These are phyloP conservation scores for Aspergillus novofumigatus DNA, from an alignment of 2,329 filamentous ascomycete species.

Conservation along the genomic window DNA sequence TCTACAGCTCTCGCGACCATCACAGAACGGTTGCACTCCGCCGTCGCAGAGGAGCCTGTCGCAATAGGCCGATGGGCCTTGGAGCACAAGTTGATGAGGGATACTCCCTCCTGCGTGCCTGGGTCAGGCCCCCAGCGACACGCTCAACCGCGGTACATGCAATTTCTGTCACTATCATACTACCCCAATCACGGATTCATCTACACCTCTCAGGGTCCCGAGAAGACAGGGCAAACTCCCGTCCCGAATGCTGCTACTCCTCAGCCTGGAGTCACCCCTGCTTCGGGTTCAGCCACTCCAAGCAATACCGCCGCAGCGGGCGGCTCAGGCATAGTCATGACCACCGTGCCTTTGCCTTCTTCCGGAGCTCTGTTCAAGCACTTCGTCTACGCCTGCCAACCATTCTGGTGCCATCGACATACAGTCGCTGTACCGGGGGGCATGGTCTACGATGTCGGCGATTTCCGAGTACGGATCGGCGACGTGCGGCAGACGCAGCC, in stretches of 20 bases:
- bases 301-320: constrained; percentile 1
- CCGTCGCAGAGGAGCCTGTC: constrained; percentile 32
- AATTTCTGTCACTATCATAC: constrained; percentile 41
- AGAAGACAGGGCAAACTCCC: constrained; percentile 8
- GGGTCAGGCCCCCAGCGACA: constrained; percentile 28
- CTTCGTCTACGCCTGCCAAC: constrained; percentile 38
- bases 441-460: constrained; percentile 39
- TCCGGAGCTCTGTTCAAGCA: constrained; percentile 37
- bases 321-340: constrained; percentile 33
- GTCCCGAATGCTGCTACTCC: constrained; percentile 4
- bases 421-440: constrained; percentile 34
- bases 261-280: not conserved
- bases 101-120: constrained; percentile 39
- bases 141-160: constrained; percentile 36
- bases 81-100: constrained; percentile 41
- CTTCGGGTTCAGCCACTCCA: constrained; percentile 1
- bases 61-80: constrained; percentile 38
- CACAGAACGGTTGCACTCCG: constrained; percentile 36
- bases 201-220: constrained; percentile 33
- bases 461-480: constrained; percentile 41
- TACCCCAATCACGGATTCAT: constrained; percentile 39
- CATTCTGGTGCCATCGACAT: constrained; percentile 41
- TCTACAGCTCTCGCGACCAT: constrained; percentile 32
- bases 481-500: constrained; percentile 41
- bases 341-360: constrained; percentile 33